Percentiles rank a stretch among this genome's conserved stretches.
Evolutionary conservation across 2,329 filamentous ascomycete genomes (phyloP).

Genomic region (Tympanopsis confertula): DNA sequence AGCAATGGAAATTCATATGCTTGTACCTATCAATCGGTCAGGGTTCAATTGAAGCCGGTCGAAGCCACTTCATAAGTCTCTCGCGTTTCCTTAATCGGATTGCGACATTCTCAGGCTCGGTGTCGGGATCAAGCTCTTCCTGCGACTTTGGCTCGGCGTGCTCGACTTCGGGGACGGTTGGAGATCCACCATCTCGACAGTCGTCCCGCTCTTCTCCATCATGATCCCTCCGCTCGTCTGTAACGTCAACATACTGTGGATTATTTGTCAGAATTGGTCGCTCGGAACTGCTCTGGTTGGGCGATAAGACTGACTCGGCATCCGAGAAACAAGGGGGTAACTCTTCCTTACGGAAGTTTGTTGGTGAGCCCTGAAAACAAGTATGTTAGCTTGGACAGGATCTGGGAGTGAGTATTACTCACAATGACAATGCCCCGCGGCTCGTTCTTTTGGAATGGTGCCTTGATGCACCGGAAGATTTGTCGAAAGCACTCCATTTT

Average conservation of each 20-base stretch:
- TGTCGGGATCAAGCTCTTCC: too few relatives aligned
- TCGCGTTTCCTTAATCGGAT: too few relatives aligned
- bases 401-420: conserved; percentile 3
- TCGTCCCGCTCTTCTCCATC: too few relatives aligned
- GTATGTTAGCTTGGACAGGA: conserved; percentile 6
- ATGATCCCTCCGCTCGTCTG: too few relatives aligned
- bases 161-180: too few relatives aligned
- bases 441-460: conserved; percentile 14
- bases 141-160: too few relatives aligned
- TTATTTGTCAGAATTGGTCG: conserved; percentile 12
- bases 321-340: conserved; percentile 22
- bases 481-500: conserved; percentile 22
- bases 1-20: too few relatives aligned
- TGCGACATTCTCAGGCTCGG: too few relatives aligned
- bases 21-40: too few relatives aligned
- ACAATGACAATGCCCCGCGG: conserved; percentile 21
- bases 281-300: conserved; percentile 3
- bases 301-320: conserved; percentile 18
- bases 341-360: conserved; percentile 27
- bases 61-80: too few relatives aligned
- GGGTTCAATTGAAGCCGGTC: too few relatives aligned
- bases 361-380: conserved; percentile 20
- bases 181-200: too few relatives aligned
- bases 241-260: conserved; percentile 16
- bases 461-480: conserved; percentile 17